Conservation (phyloP, 176 grass and related monocot species). For the Thinopyrum elongatum region DNA sequence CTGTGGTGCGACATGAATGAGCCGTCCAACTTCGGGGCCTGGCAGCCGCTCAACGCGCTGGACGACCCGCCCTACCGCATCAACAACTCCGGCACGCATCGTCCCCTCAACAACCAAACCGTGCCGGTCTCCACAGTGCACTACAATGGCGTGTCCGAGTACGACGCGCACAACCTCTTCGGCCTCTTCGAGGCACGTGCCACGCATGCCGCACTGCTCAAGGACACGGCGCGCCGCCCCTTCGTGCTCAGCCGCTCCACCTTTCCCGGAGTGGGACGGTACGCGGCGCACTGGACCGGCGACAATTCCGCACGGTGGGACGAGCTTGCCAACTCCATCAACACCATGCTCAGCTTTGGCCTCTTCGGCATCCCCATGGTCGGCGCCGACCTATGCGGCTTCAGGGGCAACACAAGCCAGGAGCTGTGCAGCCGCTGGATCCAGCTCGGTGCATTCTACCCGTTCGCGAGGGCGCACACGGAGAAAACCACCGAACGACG, state of each 20-base stretch:
- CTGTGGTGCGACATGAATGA: conserved; percentile 98
- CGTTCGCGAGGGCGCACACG: conserved; percentile 80
- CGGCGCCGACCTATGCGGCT: conserved; percentile 90
- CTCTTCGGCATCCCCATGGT: conserved; percentile 86
- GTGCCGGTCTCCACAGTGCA: conserved; percentile 63
- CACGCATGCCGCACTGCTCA: conserved; percentile 49
- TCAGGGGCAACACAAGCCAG: conserved; percentile 59
- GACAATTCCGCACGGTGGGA: conserved; percentile 66
- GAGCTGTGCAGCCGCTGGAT: conserved; percentile 92
- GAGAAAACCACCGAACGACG: conserved; percentile 38
- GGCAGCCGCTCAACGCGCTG: conserved; percentile 38
- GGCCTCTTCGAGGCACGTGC: conserved; percentile 71
- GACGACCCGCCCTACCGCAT: conserved; percentile 82
- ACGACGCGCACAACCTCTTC: conserved; percentile 79
- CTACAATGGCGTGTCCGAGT: conserved; percentile 60
- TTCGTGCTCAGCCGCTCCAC: conserved; percentile 84
- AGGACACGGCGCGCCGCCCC: conserved; percentile 59
- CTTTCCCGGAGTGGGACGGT: conserved; percentile 74
- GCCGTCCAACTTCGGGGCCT: conserved; percentile 67
- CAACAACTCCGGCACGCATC: conserved; percentile 60
- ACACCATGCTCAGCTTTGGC: conserved; percentile 71
- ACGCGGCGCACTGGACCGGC: conserved; percentile 78
- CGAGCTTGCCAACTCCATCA: conserved; percentile 65
- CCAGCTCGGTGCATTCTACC: conserved; percentile 95
- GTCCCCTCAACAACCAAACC: conserved; percentile 58